Evolutionary conservation across 2,329 filamentous ascomycete genomes (phyloP).

Genomic region (Alternaria sp.): DNA sequence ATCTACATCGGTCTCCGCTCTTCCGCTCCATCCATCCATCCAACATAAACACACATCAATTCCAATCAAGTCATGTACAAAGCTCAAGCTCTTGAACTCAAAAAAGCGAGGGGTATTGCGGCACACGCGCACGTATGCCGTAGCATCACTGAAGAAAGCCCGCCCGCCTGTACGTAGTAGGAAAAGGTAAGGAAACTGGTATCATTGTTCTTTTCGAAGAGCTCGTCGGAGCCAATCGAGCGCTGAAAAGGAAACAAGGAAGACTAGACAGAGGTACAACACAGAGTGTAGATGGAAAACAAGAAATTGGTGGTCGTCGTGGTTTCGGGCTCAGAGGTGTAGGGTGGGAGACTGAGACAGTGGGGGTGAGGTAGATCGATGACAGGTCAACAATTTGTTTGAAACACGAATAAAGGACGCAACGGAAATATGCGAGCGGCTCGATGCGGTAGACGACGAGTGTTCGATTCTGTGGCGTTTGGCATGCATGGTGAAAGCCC

Average conservation of each 20-base stretch:
- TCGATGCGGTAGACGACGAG: conserved; percentile 4
- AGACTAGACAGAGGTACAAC: neutral
- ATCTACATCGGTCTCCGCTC: neutral
- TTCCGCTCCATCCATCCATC: neutral
- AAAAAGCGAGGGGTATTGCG: neutral
- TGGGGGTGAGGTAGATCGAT: conserved; percentile 1
- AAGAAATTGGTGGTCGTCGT: neutral
- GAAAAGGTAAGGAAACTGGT: neutral
- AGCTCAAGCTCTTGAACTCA: neutral
- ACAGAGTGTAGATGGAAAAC: neutral
- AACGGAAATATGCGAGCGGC: conserved; percentile 3
- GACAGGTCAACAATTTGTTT: conserved; percentile 10
- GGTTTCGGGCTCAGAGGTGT: neutral
- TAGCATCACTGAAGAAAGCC: neutral
- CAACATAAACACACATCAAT: neutral
- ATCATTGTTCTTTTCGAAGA: neutral
- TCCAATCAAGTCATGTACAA: neutral
- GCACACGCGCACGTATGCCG: neutral
- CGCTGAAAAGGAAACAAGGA: neutral
- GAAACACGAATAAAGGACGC: conserved; percentile 4
- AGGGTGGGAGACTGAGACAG: neutral
- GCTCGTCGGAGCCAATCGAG: neutral
- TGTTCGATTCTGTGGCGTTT: conserved; percentile 5
- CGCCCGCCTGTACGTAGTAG: neutral
- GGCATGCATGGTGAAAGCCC: neutral